A percentile compares a stretch with the other conserved stretches of the same genome.
Conservation (phyloP, 805 yeast species). For the Kuraishia floccosa region DNA sequence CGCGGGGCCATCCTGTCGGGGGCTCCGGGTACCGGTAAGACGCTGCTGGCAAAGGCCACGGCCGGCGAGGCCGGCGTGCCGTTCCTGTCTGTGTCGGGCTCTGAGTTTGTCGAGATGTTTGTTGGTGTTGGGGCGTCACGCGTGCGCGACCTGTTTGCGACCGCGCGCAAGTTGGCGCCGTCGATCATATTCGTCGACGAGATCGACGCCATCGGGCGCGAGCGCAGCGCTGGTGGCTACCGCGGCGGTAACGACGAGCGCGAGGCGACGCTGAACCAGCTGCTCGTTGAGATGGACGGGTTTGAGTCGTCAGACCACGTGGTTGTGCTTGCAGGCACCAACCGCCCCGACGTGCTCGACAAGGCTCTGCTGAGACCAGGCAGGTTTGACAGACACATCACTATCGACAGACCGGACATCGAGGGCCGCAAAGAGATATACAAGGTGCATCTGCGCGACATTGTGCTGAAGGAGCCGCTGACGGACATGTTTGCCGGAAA, state of each 20-base stretch:
- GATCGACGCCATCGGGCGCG: slow-evolving; percentile 98
- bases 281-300: slow-evolving; percentile 98
- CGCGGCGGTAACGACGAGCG: slow-evolving; percentile 79
- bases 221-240: slow-evolving; percentile 66
- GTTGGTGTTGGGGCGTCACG: slow-evolving; percentile 99
- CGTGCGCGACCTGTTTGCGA: slow-evolving; percentile 88
- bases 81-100: slow-evolving; percentile 89
- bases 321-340: slow-evolving; percentile 96
- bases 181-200: slow-evolving; percentile 96
- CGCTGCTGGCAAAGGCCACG: slow-evolving; percentile 92
- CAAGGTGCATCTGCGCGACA: slow-evolving; percentile 68
- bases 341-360: slow-evolving; percentile 89
- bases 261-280: slow-evolving; percentile 91
- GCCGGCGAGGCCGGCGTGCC: slow-evolving; percentile 99
- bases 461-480: slow-evolving; percentile 39
- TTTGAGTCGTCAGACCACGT: slow-evolving; percentile 85
- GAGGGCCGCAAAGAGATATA: slow-evolving; percentile 93
- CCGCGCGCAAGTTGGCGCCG: slow-evolving; percentile 92
- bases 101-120: slow-evolving; percentile 97
- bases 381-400: slow-evolving; percentile 89
- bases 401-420: slow-evolving; percentile 87
- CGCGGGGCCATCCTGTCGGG: slow-evolving; percentile 97
- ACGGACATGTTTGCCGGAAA: slow-evolving; percentile 64
- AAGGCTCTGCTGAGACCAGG: slow-evolving; percentile 94
- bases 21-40: slow-evolving; percentile 99